Conservation (phyloP, 495 filamentous ascomycete genomes). For the Cladorrhinum samala region DNA sequence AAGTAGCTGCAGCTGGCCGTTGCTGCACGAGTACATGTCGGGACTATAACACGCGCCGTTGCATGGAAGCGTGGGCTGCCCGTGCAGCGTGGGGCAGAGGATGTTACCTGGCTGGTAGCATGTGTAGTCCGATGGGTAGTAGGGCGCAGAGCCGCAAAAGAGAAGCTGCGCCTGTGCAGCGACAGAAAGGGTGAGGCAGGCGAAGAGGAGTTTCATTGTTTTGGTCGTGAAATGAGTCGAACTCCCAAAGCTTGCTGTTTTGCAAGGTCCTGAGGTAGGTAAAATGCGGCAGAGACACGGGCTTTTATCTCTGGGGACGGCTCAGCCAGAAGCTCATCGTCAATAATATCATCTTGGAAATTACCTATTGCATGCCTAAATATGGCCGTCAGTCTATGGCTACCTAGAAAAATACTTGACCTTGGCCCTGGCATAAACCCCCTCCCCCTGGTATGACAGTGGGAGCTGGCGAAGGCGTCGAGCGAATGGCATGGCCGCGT, state of each 20-base stretch:
- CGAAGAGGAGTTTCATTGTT: neutral
- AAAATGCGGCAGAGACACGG: neutral
- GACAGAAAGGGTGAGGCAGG: neutral
- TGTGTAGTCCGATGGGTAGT: neutral
- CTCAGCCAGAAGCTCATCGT: no score
- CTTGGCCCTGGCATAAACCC: neutral
- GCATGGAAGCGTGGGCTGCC: neutral
- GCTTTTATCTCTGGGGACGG: neutral
- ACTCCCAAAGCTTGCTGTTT: neutral
- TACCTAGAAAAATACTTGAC: no score
- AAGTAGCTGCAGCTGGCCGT: neutral
- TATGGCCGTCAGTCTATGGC: conserved; percentile 1
- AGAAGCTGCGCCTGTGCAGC: neutral
- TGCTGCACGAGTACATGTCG: neutral
- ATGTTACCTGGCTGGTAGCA: neutral
- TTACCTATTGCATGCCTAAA: no score
- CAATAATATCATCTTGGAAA: no score
- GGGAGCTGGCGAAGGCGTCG: neutral
- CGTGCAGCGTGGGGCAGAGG: neutral
- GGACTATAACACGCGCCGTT: neutral
- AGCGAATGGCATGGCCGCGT: neutral
- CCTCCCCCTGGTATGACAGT: neutral
- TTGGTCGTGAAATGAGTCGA: neutral
- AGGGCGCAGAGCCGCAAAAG: neutral
- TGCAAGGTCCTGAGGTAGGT: neutral